Base-by-base conservation (phyloP, 768 basidiomycete genomes). In the Lactarius hengduanensis region DNA sequence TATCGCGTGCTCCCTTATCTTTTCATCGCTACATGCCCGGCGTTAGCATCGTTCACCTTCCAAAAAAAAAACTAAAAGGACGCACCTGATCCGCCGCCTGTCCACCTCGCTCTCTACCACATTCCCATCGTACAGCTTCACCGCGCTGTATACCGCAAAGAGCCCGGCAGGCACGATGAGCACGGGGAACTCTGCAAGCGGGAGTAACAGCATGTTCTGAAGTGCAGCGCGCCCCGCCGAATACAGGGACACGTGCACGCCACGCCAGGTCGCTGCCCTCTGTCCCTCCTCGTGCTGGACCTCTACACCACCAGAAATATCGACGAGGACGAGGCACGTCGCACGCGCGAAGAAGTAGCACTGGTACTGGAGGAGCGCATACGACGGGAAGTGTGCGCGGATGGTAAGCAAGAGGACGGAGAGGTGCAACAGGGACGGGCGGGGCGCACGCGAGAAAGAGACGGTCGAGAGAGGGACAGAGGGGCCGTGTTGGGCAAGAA, bases 301-400 rank as follows among this genome's bases (percentile, higher is more conserved):
- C 57, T 66, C 68, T 2, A 34, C 16, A 9, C 68, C 68, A 10
- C 47, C 38, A 43, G 66, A 69, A 28, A 66, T 55, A 28, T 57
- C 60, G 34, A 60, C 9, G 22, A 71, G 68, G 6, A 65, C 40
- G 47, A 69, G 68, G 28, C 61, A 56, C 18, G 61, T 64, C 55
- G 61, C 64, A 43, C 70, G 65, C 16, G 70, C 68, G 53, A 71
- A 71, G 50, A 70, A 71, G 38, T 66, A 71, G 60, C 70, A 71
- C n/a, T 71, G 70, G 43, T 62, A 65, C 38, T 59, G 55, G 20
- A 71, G 64, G 28, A 71, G 68, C n/a, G 54, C 68, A 9, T 71
- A 71, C 11, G 61, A 57, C 4, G 70, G 70, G 56, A 71, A 71
- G 58, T 69, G 60, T 10, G 58, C 9, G 54, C 57, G 70, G 57